Base-by-base conservation (phyloP, 2,329 filamentous ascomycete genomes). In the Cordyceps pruinosa region DNA sequence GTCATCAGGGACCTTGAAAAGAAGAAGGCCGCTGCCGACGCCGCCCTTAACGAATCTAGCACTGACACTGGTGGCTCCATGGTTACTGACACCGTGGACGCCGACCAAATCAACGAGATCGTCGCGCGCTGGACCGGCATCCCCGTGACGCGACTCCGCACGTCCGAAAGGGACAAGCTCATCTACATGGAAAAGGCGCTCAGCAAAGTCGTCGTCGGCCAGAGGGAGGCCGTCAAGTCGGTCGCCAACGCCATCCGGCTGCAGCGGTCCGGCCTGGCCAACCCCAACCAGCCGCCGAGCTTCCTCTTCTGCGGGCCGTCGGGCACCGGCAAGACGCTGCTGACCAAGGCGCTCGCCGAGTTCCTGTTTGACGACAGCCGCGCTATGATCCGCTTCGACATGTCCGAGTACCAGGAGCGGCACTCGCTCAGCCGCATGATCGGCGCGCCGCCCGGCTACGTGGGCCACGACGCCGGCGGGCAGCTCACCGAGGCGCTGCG, bases 261-360 rank as follows among this genome's bases (percentile, higher is more conserved):
- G 41, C 93, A 97, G 72, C 87, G 94, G 62, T 97, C 94, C 56
- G 94, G 94, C 58, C 87, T 99, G 44, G 84, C 84, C 74, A 99
- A 99, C 70, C 94, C 94, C 30, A 97, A 97, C 71, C 90, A 96
- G 67, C 94, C 94, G 26, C 94, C 94, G 3, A 96, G 90, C 69
- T 99, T 99, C 86, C 82, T 99, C 58, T 99, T 99, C 84, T 97
- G 94, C 68, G 94, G 94, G 77, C 94, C 94, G 15, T 97, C 93
- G 0, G 94, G 94, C 78, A 99, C 94, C 13, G 94, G 94, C 79
- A 99, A 99, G 77, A 99, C 94, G 19, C 79, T 99, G 21, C 85
- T 99, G 58, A 97, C 93, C 62, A 99, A 99, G 75, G 94, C 93
- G 17, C 81, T 99, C 59, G 94, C 94, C 49, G 94, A 99, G 72